Base-by-base conservation (phyloP, 192 early-diverging fungal species). In the Neocallimastix lanati region DNA sequence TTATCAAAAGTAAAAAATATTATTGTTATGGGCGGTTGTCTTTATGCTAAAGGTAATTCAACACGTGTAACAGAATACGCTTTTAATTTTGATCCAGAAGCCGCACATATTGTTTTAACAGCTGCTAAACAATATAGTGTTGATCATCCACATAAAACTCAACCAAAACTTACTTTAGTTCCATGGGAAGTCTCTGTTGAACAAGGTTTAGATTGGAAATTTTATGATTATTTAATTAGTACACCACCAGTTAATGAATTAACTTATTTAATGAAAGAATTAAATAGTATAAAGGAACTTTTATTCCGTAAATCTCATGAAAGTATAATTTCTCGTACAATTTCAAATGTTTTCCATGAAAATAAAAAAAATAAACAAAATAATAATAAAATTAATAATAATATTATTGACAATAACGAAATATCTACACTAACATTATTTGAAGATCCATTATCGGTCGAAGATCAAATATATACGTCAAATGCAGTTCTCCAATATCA, bases 11-110 rank as follows among this genome's bases (percentile, higher is more conserved):
- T 87, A 58, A 83, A 86, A 33, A 13, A 28, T 3, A 28, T 88
- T 21, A 78, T 81, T 77, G 82, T 88, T 58, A 88, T 88, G 87
- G 87, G 87, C 15, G 87, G 87, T 15, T 78, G 81, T 67, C 76
- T 84, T 37, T 79, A 82, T 40, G 87, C 82, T 12, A 83, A 83
- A 79, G 87, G 87, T 36, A 88, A 88, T 79, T 77, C 84, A 0
- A 86, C 80, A 78, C 83, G 86, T 29, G 79, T 83, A 11, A 84
- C 82, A 79, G 81, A 83, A 77, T 83, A 29, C 25, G 30, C 29
- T n/a, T 18, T 28, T 80, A 36, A 77, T 27, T 29, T 79, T 29
- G 29, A 28, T 76, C 79, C 79, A n/a, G 79, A 80, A 33, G 50
- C 38, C 6, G 79, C 79, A 7, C 79, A 80, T 28, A 77, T 80